Conservation (phyloP, 2,329 filamentous ascomycete genomes). For the Ploettnerulaceae sp. region DNA sequence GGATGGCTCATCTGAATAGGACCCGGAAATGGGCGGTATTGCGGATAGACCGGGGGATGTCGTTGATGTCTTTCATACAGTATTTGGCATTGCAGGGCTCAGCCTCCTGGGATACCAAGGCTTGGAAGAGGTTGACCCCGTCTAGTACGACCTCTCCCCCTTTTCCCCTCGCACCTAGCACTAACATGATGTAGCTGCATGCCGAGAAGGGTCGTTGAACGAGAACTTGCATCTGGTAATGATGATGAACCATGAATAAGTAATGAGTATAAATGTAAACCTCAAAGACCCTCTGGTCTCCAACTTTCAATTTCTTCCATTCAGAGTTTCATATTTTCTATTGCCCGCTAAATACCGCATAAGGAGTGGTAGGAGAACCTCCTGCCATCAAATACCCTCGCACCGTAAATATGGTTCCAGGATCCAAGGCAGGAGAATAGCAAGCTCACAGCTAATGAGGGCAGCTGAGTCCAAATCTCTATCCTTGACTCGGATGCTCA, state of each 20-base stretch:
- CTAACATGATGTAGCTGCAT: conserved; percentile 50
- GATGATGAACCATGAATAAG: conserved; percentile 9
- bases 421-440: conserved; percentile 70
- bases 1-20: conserved; percentile 57
- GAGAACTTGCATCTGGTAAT: conserved; percentile 45
- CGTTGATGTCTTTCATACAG: conserved; percentile 96
- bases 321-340: too few relatives aligned
- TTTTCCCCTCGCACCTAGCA: not conserved
- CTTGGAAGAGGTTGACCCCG: conserved; percentile 75
- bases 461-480: conserved; percentile 26
- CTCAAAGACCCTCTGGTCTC: not conserved
- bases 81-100: conserved; percentile 82
- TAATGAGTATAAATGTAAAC: not conserved
- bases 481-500: conserved; percentile 24
- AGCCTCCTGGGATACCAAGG: conserved; percentile 76
- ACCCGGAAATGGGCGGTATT: conserved; percentile 76
- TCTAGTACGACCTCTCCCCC: conserved; percentile 57
- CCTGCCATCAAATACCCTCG: conserved; percentile 69
- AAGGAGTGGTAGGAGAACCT: too few relatives aligned
- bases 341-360: too few relatives aligned
- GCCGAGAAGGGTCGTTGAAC: conserved; percentile 62
- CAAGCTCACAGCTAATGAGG: conserved; percentile 35
- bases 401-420: conserved; percentile 50
- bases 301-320: too few relatives aligned
- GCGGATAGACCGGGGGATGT: conserved; percentile 88